Evolutionary conservation across 2,329 filamentous ascomycete species (phyloP), one percentile per base, ranked within the genome.

Genomic region (Malbranchea cinnamomea): DNA sequence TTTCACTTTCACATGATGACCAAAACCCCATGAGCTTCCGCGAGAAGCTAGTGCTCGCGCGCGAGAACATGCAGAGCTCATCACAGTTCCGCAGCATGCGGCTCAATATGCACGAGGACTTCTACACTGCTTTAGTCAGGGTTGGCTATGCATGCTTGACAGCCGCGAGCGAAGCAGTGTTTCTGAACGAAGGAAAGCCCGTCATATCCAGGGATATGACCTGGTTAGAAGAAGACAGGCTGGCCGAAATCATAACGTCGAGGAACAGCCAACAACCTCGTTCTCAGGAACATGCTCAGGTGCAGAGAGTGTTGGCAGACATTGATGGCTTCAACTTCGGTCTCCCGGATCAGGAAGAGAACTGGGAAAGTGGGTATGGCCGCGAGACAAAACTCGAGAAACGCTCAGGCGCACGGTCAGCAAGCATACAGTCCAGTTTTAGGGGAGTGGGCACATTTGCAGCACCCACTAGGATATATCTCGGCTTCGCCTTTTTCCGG

Each of bases 121-220:
- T 95, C 48, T 98, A 95, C 50, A 92, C 84, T 0, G 80, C 83
- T 0, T 62, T 95, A 4, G 65, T 95, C 3, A 76, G 85, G 36
- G 72, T 83, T 20, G 89, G 89, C 0, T 94, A 94, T 47, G 76
- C 75, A 7, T 75, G 87, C 8, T 72, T 95, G 37, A 92, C 83
- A 1, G 87, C 91, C 53, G 89, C 89, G 1, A 93, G 83, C 44
- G 85, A 95, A 53, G 87, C 87, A 3, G 89, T 95, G 0, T 95
- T 93, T 47, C 62, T 98, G 7, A 93, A 94, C 37, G 87, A 95
- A 53, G 87, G 87, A 26, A 71, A 71, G 23, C 67, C 67, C 2
- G 73, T 95, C 30, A 75, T 71, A 37, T 62, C 92, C 2, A 74
- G 74, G 39, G 63, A 68, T 20, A 75, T 75, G 56, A 94, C 89